Evolutionary conservation across 305 asterid species (phyloP), one percentile per base, ranked within the genome.

Genomic region (Fraxinus ornus): DNA sequence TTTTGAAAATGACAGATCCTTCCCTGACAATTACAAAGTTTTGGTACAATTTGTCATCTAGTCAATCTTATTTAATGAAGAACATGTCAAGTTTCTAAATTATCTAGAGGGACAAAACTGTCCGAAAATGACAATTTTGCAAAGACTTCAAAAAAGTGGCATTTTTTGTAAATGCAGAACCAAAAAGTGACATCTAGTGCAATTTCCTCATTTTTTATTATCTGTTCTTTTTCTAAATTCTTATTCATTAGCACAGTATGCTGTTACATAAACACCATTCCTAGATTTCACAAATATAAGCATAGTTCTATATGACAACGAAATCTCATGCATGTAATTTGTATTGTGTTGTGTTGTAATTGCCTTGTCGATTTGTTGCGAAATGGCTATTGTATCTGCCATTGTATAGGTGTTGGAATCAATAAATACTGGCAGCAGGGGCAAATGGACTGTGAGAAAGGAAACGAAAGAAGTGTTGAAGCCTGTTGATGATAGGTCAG

Each of bases 401-500:
- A 3, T 26, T 66, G 74, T 66, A 17, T 66, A 66, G 75, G 41
- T 70, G 0, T 22, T 70, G 75, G 75, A 30, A 30, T 15, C 75
- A 76, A 94, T 94, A 97, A 93, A 90, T 90, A 81, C 90, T 64
- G 90, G 87, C 12, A 83, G 89, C 64, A 91, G 91, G 86, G 91
- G 91, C 79, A 92, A 85, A 86, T 92, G 87, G 33, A 82, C 88
- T 73, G 77, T 55, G 36, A 90, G 57, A 80, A 93, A 86, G 90
- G 98, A 94, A 77, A 88, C 94, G 1, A 93, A 88, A 86, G 93
- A 89, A 83, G 85, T 87, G 19, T 62, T 93, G 94, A 94, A 94
- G 91, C 96, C 94, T 35, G 92, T 6, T 6, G 92, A 91, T 71
- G 94, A 94, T 79, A 89, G 93, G 98, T 94, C 80, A n/a, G 66